phyloP scores from a whole-genome alignment of 2,329 filamentous ascomycete species.

The Paecilomyces sp. region DNA sequence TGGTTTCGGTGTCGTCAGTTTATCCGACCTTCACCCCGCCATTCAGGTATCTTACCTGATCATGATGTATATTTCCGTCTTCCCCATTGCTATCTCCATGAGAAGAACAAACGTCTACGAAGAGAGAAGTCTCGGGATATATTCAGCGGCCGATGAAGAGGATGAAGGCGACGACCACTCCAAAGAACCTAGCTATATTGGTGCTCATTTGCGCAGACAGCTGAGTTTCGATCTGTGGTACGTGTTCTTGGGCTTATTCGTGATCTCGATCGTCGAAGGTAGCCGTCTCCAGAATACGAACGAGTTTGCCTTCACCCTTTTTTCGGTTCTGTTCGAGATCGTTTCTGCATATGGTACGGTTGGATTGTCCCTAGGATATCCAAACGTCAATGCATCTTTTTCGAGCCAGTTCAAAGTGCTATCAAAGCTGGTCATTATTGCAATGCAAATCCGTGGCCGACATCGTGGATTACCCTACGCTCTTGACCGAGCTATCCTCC shows the following conservation, averaged over 20 bases:
- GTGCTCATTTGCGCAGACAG: slow-evolving; percentile 83
- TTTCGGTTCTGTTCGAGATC: slow-evolving; percentile 71
- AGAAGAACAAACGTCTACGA: slow-evolving; percentile 95
- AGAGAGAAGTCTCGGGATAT: slow-evolving; percentile 60
- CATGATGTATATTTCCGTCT: slow-evolving; percentile 99
- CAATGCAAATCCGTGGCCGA: slow-evolving; percentile 59
- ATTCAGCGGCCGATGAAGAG: slow-evolving; percentile 59
- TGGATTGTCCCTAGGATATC: slow-evolving; percentile 79
- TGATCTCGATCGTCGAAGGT: slow-evolving; percentile 86
- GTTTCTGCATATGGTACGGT: slow-evolving; percentile 93
- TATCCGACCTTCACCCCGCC: slow-evolving; percentile 74
- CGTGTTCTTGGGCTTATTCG: slow-evolving; percentile 86
- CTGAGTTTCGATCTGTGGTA: slow-evolving; percentile 98
- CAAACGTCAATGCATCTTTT: slow-evolving; percentile 68
- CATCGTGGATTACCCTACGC: slow-evolving; percentile 61
- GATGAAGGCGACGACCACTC: slow-evolving; percentile 46
- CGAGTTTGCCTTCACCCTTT: slow-evolving; percentile 57
- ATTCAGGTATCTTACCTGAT: slow-evolving; percentile 91
- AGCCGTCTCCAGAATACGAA: slow-evolving; percentile 56
- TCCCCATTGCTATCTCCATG: slow-evolving; percentile 92
- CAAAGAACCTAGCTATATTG: slow-evolving; percentile 72
- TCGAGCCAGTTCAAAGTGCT: slow-evolving; percentile 71
- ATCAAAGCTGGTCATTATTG: slow-evolving; percentile 58
- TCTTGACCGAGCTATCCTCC: slow-evolving; percentile 61
- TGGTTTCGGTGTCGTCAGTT: slow-evolving; percentile 75